Conservation (phyloP, 2,329 filamentous ascomycete species). For the Colletotrichum costaricense region DNA sequence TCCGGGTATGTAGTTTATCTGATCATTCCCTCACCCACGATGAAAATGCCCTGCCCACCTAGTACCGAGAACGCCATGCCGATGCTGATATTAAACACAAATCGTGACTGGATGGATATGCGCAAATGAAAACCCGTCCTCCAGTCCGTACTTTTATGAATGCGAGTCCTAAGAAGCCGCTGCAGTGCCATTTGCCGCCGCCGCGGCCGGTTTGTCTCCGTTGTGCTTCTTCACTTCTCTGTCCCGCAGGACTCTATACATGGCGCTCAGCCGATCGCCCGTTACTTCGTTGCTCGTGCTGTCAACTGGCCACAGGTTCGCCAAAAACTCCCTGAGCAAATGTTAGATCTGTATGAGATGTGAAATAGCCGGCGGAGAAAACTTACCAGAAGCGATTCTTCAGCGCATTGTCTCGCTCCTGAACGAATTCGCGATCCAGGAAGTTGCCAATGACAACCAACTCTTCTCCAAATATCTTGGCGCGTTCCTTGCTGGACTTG, state of each 20-base stretch:
- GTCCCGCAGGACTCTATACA: conserved; percentile 54
- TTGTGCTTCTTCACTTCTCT: conserved; percentile 43
- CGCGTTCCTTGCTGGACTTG: conserved; percentile 70
- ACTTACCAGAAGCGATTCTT: conserved; percentile 39
- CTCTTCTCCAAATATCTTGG: conserved; percentile 70
- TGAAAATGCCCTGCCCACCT: conserved; percentile 29
- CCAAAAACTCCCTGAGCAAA: conserved; percentile 54
- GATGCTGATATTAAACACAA: conserved; percentile 35
- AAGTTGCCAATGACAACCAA: conserved; percentile 72
- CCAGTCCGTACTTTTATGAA: conserved; percentile 24
- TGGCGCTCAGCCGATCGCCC: conserved; percentile 55
- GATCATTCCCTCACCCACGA: conserved; percentile 36
- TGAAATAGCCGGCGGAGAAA: too few species aligned
- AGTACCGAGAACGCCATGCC: conserved; percentile 37
- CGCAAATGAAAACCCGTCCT: conserved; percentile 10
- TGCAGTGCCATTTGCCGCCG: conserved; percentile 34
- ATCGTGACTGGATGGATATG: conserved; percentile 27
- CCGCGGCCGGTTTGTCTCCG: conserved; percentile 22
- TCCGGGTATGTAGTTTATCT: conserved; percentile 39
- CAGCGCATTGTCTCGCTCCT: conserved; percentile 50
- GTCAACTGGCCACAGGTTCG: conserved; percentile 59
- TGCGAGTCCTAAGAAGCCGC: conserved; percentile 28
- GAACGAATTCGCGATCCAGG: conserved; percentile 53
- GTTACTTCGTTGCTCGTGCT: conserved; percentile 56
- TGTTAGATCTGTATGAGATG: conserved; percentile 4